Conservation (phyloP, 1,284 basidiomycete genomes). For the Apiotrichum porosum region DNA sequence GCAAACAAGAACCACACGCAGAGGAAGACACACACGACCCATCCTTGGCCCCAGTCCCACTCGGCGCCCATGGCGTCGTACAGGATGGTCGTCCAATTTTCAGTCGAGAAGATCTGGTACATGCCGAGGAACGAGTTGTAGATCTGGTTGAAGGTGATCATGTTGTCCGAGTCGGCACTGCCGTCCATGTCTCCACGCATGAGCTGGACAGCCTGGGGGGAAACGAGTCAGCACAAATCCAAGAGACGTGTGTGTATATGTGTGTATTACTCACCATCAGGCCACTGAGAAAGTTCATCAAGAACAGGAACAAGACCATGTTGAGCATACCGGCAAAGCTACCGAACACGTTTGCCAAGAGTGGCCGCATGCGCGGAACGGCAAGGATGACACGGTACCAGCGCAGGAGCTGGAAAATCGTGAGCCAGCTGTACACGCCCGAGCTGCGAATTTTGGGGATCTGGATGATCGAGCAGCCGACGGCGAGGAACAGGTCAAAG, state of each 20-base stretch:
- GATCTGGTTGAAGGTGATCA: conserved; percentile 80
- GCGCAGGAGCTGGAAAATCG: conserved; percentile 77
- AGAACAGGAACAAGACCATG: conserved; percentile 87
- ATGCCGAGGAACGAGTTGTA: conserved; percentile 85
- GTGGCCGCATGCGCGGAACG: conserved; percentile 42
- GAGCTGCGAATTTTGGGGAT: conserved; percentile 71
- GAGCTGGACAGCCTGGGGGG: conserved; percentile 46
- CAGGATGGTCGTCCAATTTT: conserved; percentile 88
- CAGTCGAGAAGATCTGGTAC: conserved; percentile 85
- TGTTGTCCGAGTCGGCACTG: conserved; percentile 25
- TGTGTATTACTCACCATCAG: conserved; percentile 71
- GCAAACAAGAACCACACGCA: conserved; percentile 86
- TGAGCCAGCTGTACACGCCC: conserved; percentile 79
- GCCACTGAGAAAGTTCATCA: conserved; percentile 83
- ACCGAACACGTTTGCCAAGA: conserved; percentile 78
- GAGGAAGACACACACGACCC: conserved; percentile 71
- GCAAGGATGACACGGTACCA: conserved; percentile 88
- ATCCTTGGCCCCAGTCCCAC: conserved; percentile 63
- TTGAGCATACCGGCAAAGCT: conserved; percentile 87
- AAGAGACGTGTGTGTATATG: too few relatives aligned
- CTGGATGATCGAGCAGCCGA: conserved; percentile 76
- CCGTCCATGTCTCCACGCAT: conserved; percentile 63
- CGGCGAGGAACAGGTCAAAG: conserved; percentile 75
- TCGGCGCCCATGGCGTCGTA: conserved; percentile 64
- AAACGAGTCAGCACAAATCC: background rate